These are phyloP conservation scores for Hypericum androsaemum DNA, from an alignment of 345 rosid genomes.

Conservation along the genomic window DNA sequence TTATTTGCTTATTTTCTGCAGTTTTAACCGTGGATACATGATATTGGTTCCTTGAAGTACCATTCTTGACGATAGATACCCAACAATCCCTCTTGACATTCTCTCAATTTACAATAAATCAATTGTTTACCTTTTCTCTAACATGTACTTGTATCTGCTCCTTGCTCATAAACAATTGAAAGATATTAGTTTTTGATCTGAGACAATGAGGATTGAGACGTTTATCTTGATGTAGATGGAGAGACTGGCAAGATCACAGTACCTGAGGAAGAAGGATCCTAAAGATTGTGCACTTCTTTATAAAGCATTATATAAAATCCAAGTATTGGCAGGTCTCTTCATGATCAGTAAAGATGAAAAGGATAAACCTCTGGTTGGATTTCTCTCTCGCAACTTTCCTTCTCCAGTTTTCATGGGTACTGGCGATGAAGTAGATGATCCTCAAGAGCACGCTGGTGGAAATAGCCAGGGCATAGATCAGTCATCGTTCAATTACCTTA, in stretches of 20 bases:
- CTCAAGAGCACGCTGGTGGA: constrained; percentile 15
- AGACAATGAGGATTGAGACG: constrained; percentile 5
- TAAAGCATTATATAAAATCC: constrained; percentile 70
- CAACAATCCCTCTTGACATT: too few relatives aligned
- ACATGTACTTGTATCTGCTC: too few relatives aligned
- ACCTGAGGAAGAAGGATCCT: constrained; percentile 71
- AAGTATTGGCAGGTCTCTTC: constrained; percentile 92
- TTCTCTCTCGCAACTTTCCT: constrained; percentile 52
- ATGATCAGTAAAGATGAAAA: constrained; percentile 81
- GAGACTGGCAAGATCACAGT: constrained; percentile 74
- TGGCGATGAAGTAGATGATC: constrained; percentile 11
- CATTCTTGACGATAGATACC: too few relatives aligned
- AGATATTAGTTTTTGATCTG: background rate
- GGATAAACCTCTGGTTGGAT: constrained; percentile 83
- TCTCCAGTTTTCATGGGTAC: constrained; percentile 29
- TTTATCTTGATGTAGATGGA: constrained; percentile 52
- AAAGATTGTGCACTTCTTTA: constrained; percentile 86
- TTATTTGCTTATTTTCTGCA: too few relatives aligned
- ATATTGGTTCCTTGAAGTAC: too few relatives aligned
- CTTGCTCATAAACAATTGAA: too few relatives aligned
- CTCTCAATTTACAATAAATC: too few relatives aligned
- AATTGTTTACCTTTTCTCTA: too few relatives aligned
- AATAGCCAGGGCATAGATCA: constrained; percentile 19
- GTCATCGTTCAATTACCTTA: constrained; percentile 22
- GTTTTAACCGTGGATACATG: too few relatives aligned